Evolutionary conservation across 139 green algal genomes (phyloP).

Genomic region (Ettlia oleoabundans): DNA sequence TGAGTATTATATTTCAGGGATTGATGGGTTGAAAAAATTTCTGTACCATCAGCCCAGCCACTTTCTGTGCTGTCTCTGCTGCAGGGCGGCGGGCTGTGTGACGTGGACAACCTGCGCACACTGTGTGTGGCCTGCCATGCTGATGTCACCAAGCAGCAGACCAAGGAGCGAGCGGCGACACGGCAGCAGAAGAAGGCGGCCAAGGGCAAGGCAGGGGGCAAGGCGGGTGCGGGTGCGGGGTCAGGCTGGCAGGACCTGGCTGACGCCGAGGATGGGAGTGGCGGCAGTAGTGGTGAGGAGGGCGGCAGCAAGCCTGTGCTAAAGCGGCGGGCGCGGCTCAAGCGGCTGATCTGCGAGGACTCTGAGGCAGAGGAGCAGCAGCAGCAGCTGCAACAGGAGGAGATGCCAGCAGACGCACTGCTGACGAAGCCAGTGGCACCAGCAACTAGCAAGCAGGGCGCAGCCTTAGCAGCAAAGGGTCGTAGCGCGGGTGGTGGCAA

Average conservation of each 20-base stretch:
- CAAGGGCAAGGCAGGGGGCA: too few species aligned
- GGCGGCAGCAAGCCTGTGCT: background rate
- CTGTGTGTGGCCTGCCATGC: slow-evolving; percentile 88
- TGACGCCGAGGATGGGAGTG: too few species aligned
- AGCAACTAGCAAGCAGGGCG: too few species aligned
- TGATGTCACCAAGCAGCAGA: slow-evolving; percentile 66
- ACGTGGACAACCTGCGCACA: slow-evolving; percentile 90
- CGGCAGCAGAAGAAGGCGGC: background rate
- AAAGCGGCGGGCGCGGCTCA: slow-evolving; percentile 5
- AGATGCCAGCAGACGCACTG: background rate
- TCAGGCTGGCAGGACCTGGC: background rate
- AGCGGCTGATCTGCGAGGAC: background rate
- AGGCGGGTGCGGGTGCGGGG: too few species aligned
- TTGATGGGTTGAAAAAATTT: too few species aligned
- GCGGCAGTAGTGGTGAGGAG: too few species aligned
- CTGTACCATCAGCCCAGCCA: background rate
- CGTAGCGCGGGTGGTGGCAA: too few species aligned
- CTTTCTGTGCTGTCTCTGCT: background rate
- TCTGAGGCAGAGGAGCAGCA: background rate
- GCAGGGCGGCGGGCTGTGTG: slow-evolving; percentile 82
- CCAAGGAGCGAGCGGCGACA: slow-evolving; percentile 44
- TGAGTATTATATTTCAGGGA: background rate
- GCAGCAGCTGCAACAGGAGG: background rate
- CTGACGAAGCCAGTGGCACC: background rate
- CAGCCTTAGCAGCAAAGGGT: too few species aligned